A percentile compares a stretch with the other conserved stretches of the same genome.
Evolutionary conservation across 257 asterid species (phyloP).

Genomic region (Nicotiana obtusifolia): DNA sequence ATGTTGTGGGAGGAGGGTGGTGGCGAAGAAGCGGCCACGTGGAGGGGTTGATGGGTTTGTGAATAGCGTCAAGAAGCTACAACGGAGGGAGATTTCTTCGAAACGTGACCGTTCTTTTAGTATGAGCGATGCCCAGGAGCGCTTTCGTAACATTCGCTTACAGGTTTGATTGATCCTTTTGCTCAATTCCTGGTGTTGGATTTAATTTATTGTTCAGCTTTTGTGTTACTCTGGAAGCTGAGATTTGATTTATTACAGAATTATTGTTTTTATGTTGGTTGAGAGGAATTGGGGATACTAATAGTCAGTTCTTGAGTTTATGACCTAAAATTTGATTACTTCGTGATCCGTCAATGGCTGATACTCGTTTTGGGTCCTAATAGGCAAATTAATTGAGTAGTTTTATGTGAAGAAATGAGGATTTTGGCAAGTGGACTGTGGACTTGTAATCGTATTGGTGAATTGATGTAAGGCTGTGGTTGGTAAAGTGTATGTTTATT

Average conservation of each 20-base stretch:
- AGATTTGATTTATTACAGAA: too few relatives aligned
- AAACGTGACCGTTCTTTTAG: constrained; percentile 80
- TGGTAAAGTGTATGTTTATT: not conserved
- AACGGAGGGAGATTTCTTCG: constrained; percentile 87
- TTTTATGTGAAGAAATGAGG: constrained; percentile 2
- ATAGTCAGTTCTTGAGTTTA: not conserved
- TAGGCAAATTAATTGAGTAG: not conserved
- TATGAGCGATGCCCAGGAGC: constrained; percentile 92
- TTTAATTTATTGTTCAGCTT: not conserved
- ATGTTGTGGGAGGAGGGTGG: constrained; percentile 83
- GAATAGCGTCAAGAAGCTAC: constrained; percentile 92
- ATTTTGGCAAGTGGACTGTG: not conserved
- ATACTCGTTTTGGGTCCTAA: not conserved
- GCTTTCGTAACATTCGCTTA: constrained; percentile 82
- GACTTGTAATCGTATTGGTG: not conserved
- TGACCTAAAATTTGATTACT: not conserved
- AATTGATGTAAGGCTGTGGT: not conserved
- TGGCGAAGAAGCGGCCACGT: constrained; percentile 90
- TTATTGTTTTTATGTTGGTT: not conserved
- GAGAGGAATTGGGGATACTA: not conserved
- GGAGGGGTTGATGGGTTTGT: constrained; percentile 76
- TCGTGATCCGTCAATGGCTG: not conserved
- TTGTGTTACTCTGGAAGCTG: not conserved
- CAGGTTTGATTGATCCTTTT: constrained; percentile 43
- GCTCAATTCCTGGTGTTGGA: not conserved